Base-by-base conservation (phyloP, 495 filamentous ascomycete genomes). In the Penicillium mononematosum region DNA sequence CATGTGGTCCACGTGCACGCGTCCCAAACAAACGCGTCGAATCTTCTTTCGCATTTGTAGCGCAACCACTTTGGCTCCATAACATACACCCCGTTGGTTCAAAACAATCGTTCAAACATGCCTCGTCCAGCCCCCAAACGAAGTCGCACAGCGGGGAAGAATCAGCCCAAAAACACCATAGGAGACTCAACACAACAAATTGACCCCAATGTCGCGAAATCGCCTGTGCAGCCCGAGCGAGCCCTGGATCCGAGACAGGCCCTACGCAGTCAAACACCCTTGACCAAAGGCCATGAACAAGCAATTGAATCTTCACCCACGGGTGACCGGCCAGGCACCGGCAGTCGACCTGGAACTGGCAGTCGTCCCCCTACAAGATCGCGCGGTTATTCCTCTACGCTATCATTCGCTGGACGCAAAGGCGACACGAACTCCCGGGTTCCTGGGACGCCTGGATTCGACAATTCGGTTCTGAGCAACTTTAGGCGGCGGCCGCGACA, bases 401-500 rank as follows among this genome's bases (percentile, higher is more conserved):
- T 77, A 27, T 78, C 75, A 8, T 59, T 79, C 19, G 73, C 64
- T 24, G 74, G 72, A 22, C 70, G 74, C 49, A 77, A 75, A 62
- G 74, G 72, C 32, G 75, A 79, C 48, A 58, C 61, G 20, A 63
- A 58, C 51, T 74, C 75, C 22, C 72, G 72, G 22, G 61, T 78
- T 27, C 73, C 71, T 16, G 79, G 71, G 16, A 84, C 81, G 4
- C 81, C 82, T 46, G 79, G 76, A 4, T 78, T 78, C 45, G 82
- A 86, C 38, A 83, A 64, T 27, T 84, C 83, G 6, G 69, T 86
- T 41, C 42, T 78, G 51, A 77, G 68, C 61, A 87, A 86, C 60
- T 89, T 89, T 69, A 85, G 81, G 56, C 75, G 83, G 36, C 75
- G 86, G 55, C 76, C 85, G 16, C 76, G 86, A 69, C 85, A 90